Percentiles rank a stretch among this genome's conserved stretches.
Evolutionary conservation across 2,329 filamentous ascomycete genomes (phyloP).

Genomic region (Aureobasidium sp.): DNA sequence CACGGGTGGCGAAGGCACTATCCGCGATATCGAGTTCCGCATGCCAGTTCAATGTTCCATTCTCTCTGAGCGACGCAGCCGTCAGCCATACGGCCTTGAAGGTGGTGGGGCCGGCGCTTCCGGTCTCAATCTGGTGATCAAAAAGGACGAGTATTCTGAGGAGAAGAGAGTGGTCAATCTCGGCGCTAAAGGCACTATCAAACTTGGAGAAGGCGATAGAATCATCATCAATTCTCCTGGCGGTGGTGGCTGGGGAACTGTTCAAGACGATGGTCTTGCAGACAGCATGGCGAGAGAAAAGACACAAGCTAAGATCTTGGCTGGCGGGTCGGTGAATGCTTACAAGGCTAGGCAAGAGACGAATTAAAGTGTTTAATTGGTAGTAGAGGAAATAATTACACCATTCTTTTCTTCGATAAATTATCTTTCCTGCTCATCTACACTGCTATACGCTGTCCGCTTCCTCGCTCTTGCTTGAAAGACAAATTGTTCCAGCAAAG

Average conservation of each 20-base stretch:
- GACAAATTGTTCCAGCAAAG: too few species aligned
- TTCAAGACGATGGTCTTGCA: not conserved
- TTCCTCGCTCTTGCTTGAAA: too few species aligned
- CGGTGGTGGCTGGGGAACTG: slow-evolving; percentile 7
- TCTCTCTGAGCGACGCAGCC: slow-evolving; percentile 62
- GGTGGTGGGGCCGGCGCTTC: slow-evolving; percentile 68
- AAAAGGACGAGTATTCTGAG: slow-evolving; percentile 14
- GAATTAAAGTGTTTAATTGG: not conserved
- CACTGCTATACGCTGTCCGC: too few species aligned
- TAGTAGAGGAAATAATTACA: not conserved
- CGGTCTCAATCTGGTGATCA: slow-evolving; percentile 75
- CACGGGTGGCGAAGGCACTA: slow-evolving; percentile 59
- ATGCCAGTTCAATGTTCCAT: slow-evolving; percentile 69
- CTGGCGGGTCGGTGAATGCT: slow-evolving; percentile 8
- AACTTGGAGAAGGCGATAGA: slow-evolving; percentile 5
- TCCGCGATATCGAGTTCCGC: slow-evolving; percentile 68
- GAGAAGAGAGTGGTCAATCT: slow-evolving; percentile 10
- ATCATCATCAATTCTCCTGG: slow-evolving; percentile 13
- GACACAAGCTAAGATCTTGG: not conserved
- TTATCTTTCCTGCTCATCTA: too few species aligned
- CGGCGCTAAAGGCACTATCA: slow-evolving; percentile 9
- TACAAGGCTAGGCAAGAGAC: slow-evolving; percentile 12
- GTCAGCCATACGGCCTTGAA: slow-evolving; percentile 67
- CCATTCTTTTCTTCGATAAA: too few species aligned
- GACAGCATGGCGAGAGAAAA: not conserved